phyloP scores from a whole-genome alignment of 495 filamentous ascomycete species.

The Hypoxylon intermedium region DNA sequence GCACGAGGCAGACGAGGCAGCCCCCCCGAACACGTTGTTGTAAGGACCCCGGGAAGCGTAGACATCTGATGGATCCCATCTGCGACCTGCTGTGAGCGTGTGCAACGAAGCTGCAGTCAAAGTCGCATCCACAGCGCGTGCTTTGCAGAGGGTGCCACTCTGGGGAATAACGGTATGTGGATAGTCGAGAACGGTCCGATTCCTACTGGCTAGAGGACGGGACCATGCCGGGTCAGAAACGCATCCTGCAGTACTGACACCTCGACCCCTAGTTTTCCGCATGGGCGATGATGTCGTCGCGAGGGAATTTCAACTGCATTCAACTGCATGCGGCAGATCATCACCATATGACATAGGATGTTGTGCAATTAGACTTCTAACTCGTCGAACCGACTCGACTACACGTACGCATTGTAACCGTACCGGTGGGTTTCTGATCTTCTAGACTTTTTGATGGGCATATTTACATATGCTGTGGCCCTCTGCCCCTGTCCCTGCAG shows the following conservation, averaged over 20 bases:
- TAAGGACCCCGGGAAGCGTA: slow-evolving; percentile 14
- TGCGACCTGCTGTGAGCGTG: slow-evolving; percentile 28
- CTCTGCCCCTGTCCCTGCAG: slow-evolving; percentile 34
- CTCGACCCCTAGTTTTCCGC: slow-evolving; percentile 25
- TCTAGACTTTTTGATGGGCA: slow-evolving; percentile 31
- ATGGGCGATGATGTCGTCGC: slow-evolving; percentile 28
- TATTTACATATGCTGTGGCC: slow-evolving; percentile 22
- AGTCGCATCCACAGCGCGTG: slow-evolving; percentile 37
- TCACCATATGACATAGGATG: slow-evolving; percentile 18
- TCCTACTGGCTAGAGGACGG: slow-evolving; percentile 28
- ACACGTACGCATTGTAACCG: slow-evolving; percentile 16
- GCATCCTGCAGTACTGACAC: slow-evolving; percentile 38
- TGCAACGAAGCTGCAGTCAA: slow-evolving; percentile 26
- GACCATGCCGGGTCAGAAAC: slow-evolving; percentile 19
- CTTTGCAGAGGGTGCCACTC: slow-evolving; percentile 36
- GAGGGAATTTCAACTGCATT: slow-evolving; percentile 13
- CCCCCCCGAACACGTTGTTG: slow-evolving; percentile 26
- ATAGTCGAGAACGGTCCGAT: slow-evolving; percentile 38
- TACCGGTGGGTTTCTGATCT: slow-evolving; percentile 18
- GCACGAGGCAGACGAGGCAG: slow-evolving; percentile 2
- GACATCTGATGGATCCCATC: slow-evolving; percentile 36
- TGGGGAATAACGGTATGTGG: slow-evolving; percentile 38
- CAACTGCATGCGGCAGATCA: too few species aligned
- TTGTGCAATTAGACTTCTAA: slow-evolving; percentile 10
- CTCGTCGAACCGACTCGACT: slow-evolving; percentile 6